These are phyloP conservation scores for Apiospora rasikravindrae DNA, from an alignment of 2,329 filamentous ascomycete species.

Conservation along the genomic window DNA sequence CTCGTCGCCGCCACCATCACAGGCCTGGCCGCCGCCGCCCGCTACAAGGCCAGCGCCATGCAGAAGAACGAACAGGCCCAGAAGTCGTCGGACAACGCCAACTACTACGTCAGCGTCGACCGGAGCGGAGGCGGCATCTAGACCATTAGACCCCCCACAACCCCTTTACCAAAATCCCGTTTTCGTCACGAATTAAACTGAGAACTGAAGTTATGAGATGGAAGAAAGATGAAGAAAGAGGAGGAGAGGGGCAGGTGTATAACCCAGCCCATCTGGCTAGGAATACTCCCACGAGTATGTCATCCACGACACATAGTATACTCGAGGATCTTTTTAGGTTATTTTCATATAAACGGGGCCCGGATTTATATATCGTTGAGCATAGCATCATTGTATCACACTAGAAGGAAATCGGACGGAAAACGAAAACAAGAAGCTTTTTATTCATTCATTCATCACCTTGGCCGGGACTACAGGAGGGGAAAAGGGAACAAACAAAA, in stretches of 20 bases:
- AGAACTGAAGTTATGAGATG: too few species aligned
- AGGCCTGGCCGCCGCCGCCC: constrained; percentile 36
- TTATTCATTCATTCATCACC: neutral
- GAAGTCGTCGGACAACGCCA: constrained; percentile 41
- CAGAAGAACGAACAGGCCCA: constrained; percentile 51
- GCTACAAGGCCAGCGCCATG: constrained; percentile 44
- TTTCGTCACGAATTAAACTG: too few species aligned
- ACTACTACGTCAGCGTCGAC: constrained; percentile 57
- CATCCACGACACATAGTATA: too few species aligned
- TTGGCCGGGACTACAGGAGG: too few species aligned
- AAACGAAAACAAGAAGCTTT: neutral
- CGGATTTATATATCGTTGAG: neutral
- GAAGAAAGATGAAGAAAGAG: too few species aligned
- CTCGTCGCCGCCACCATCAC: constrained; percentile 40
- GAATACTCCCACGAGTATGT: neutral
- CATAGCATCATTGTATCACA: neutral
- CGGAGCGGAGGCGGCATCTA: constrained; percentile 50
- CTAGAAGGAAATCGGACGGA: neutral
- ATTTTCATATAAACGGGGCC: neutral
- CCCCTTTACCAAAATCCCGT: too few species aligned
- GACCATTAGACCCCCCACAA: neutral
- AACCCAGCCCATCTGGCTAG: neutral
- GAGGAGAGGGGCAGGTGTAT: too few species aligned
- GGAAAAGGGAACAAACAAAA: neutral
- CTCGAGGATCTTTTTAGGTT: too few species aligned